phyloP scores from a whole-genome alignment of 1,284 basidiomycete genomes.

The Ceratobasidium sp. region DNA sequence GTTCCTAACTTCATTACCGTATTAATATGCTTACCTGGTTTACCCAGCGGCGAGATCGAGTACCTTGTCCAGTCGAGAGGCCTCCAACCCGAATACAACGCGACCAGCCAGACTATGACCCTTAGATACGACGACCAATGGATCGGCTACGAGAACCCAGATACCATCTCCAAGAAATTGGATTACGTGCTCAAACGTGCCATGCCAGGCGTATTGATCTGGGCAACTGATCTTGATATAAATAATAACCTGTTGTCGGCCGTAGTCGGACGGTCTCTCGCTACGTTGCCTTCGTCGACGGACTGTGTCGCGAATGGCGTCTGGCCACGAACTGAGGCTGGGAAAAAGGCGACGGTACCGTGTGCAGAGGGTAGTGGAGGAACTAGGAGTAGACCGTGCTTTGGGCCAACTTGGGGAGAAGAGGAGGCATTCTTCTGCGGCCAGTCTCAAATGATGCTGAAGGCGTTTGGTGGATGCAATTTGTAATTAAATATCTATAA shows the following conservation, averaged over 20 bases:
- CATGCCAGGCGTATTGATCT: slow-evolving; percentile 39
- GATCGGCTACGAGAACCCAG: slow-evolving; percentile 40
- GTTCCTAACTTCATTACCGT: neutral
- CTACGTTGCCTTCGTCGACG: neutral
- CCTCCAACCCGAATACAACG: slow-evolving; percentile 36
- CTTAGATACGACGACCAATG: slow-evolving; percentile 36
- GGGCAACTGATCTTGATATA: slow-evolving; percentile 37
- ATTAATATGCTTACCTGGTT: too few species aligned
- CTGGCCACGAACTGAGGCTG: slow-evolving; percentile 28
- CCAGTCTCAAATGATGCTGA: slow-evolving; percentile 21
- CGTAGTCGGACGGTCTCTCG: slow-evolving; percentile 15
- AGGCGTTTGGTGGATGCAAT: slow-evolving; percentile 11
- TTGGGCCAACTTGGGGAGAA: slow-evolving; percentile 16
- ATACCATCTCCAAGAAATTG: slow-evolving; percentile 34
- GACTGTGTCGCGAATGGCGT: slow-evolving; percentile 31
- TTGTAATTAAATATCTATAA: too few species aligned
- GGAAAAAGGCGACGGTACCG: slow-evolving; percentile 26
- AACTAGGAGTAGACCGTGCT: slow-evolving; percentile 17
- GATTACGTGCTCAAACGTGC: slow-evolving; percentile 29
- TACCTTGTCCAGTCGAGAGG: slow-evolving; percentile 15
- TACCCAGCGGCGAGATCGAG: slow-evolving; percentile 26
- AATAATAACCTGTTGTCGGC: slow-evolving; percentile 34
- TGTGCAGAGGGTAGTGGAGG: slow-evolving; percentile 5
- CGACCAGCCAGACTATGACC: slow-evolving; percentile 31
- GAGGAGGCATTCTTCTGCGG: slow-evolving; percentile 22